Evolutionary conservation across 805 yeast species (phyloP).

Genomic region (Tetrapisispora arboricola): DNA sequence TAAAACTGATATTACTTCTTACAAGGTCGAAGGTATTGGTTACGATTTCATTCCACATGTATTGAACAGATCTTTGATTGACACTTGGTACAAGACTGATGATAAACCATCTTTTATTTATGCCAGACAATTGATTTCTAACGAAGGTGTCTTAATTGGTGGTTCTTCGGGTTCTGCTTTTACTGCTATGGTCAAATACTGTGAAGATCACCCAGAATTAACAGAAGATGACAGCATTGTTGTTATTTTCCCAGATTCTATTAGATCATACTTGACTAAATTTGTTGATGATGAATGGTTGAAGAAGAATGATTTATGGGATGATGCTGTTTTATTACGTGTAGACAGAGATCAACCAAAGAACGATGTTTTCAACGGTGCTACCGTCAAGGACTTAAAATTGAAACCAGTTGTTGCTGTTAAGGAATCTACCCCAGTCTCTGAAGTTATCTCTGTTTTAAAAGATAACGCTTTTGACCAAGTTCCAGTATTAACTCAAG

Average conservation of each 20-base stretch:
- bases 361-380: conserved; percentile 37
- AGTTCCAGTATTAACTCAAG: conserved; percentile 55
- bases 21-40: conserved; percentile 86
- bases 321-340: conserved; percentile 35
- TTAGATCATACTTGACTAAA: conserved; percentile 78
- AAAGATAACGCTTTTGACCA: conserved; percentile 77
- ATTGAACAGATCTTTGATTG: conserved; percentile 53
- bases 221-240: conserved; percentile 68
- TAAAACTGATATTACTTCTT: conserved; percentile 40
- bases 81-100: conserved; percentile 78
- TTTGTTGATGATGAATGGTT: conserved; percentile 90
- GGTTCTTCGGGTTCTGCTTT: conserved; percentile 85
- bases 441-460: conserved; percentile 56
- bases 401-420: conserved; percentile 77
- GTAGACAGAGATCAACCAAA: conserved; percentile 17
- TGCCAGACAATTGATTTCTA: conserved; percentile 72
- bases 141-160: conserved; percentile 81
- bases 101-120: conserved; percentile 70
- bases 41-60: conserved; percentile 83
- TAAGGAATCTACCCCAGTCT: conserved; percentile 45
- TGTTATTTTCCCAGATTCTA: conserved; percentile 76
- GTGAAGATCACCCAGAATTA: conserved; percentile 47
- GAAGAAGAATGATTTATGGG: conserved; percentile 65
- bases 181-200: conserved; percentile 64
- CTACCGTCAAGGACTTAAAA: conserved; percentile 57